These are phyloP conservation scores for Arachis stenosperma DNA, from an alignment of 306 rosid genomes.

Conservation along the genomic window DNA sequence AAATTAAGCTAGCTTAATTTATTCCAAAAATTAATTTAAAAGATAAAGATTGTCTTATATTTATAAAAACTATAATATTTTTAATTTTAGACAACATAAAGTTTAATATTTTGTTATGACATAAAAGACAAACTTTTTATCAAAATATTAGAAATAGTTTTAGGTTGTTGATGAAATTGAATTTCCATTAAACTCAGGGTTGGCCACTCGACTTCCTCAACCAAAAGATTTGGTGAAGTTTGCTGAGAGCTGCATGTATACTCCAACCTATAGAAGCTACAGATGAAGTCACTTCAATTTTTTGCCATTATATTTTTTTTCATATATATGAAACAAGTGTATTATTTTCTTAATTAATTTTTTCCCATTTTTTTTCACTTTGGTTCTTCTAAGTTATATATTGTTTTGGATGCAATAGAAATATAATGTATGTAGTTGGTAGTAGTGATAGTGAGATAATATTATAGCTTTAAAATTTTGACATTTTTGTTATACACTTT, in stretches of 20 bases:
- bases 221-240: conserved; percentile 79
- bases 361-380: not conserved
- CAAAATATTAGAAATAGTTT: not conserved
- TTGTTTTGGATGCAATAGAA: conserved; percentile 28
- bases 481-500: conserved; percentile 7
- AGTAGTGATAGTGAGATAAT: conserved; percentile 21
- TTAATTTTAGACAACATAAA: too few species aligned
- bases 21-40: too few species aligned
- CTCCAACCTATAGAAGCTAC: conserved; percentile 71
- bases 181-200: conserved; percentile 52
- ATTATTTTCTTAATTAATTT: not conserved
- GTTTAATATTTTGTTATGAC: too few species aligned
- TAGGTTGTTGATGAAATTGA: conserved; percentile 20
- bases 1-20: too few species aligned
- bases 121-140: too few species aligned
- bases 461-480: conserved; percentile 36
- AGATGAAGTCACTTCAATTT: conserved; percentile 46
- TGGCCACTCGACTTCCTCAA: conserved; percentile 89
- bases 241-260: conserved; percentile 95
- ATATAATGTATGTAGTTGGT: conserved; percentile 36
- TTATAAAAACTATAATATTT: too few species aligned
- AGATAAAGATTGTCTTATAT: too few species aligned
- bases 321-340: not conserved
- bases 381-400: conserved; percentile 20
- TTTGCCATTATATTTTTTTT: too few species aligned